Evolutionary conservation across 2,329 filamentous ascomycete species (phyloP).

Genomic region (Orbilia brochopaga): DNA sequence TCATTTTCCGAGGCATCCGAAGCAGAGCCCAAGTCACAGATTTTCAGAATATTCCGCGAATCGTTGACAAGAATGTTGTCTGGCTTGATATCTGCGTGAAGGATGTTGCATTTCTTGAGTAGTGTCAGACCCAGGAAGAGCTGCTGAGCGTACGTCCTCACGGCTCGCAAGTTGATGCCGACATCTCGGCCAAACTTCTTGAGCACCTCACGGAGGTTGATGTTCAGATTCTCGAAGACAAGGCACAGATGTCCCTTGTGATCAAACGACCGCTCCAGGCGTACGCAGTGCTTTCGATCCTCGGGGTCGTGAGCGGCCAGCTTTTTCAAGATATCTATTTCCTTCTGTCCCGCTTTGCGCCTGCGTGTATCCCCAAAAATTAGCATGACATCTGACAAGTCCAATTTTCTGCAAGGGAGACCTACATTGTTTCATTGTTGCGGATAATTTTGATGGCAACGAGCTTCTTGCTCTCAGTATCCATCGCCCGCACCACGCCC

Average conservation of each 20-base stretch:
- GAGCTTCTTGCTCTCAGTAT: slow-evolving; percentile 73
- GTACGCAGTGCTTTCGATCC: slow-evolving; percentile 88
- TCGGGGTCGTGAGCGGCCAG: slow-evolving; percentile 84
- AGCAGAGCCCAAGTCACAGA: slow-evolving; percentile 96
- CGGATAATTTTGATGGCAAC: slow-evolving; percentile 98
- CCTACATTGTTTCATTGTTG: slow-evolving; percentile 85
- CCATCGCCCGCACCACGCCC: slow-evolving; percentile 85
- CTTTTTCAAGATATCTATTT: slow-evolving; percentile 90
- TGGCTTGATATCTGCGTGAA: slow-evolving; percentile 95
- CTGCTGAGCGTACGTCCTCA: slow-evolving; percentile 87
- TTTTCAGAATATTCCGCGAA: slow-evolving; percentile 81
- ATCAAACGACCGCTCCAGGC: slow-evolving; percentile 84
- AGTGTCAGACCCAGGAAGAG: slow-evolving; percentile 89
- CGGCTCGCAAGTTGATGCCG: slow-evolving; percentile 86
- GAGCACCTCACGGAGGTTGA: slow-evolving; percentile 90
- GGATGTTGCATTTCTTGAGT: slow-evolving; percentile 87
- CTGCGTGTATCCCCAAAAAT: slow-evolving; percentile 55
- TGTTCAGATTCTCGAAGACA: slow-evolving; percentile 89
- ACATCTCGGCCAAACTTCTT: slow-evolving; percentile 96
- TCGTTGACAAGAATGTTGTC: slow-evolving; percentile 97
- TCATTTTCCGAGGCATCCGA: slow-evolving; percentile 89
- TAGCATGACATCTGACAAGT: slow-evolving; percentile 48
- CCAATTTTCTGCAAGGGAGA: slow-evolving; percentile 2
- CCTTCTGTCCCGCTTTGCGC: slow-evolving; percentile 87
- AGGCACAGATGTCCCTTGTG: slow-evolving; percentile 95